phyloP scores from a whole-genome alignment of 2,329 filamentous ascomycete species.

The Fusarium stilboides region DNA sequence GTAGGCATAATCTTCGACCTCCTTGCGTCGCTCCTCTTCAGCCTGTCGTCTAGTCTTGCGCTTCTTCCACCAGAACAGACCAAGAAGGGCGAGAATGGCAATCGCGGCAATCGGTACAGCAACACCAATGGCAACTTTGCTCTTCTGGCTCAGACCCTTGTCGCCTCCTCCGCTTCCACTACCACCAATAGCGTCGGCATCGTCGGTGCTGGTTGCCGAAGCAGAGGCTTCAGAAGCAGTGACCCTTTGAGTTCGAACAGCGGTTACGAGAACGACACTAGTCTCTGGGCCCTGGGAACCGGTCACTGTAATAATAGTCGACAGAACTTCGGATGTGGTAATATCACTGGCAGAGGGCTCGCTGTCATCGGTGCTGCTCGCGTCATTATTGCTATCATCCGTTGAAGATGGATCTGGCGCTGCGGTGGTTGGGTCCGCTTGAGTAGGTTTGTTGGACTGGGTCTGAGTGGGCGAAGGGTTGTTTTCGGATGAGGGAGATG shows the following conservation, averaged over 20 bases:
- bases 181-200: slow-evolving; percentile 51
- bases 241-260: slow-evolving; percentile 42
- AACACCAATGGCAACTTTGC: slow-evolving; percentile 91
- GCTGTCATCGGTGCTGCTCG: slow-evolving; percentile 27
- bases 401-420: slow-evolving; percentile 29
- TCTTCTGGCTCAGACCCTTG: slow-evolving; percentile 69
- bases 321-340: slow-evolving; percentile 32
- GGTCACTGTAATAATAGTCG: slow-evolving; percentile 48
- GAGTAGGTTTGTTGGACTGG: slow-evolving; percentile 7
- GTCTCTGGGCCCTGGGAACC: slow-evolving; percentile 43
- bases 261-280: slow-evolving; percentile 49
- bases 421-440: slow-evolving; percentile 31
- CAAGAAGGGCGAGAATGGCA: slow-evolving; percentile 81
- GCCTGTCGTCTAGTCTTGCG: slow-evolving; percentile 87
- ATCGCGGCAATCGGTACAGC: slow-evolving; percentile 94
- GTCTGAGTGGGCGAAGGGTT: slow-evolving; percentile 16
- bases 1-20: slow-evolving; percentile 97
- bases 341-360: slow-evolving; percentile 30
- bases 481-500: slow-evolving; percentile 27
- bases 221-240: slow-evolving; percentile 31
- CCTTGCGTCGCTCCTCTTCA: slow-evolving; percentile 91
- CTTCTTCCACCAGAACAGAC: slow-evolving; percentile 89
- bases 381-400: slow-evolving; percentile 25
- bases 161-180: slow-evolving; percentile 53
- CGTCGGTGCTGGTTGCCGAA: slow-evolving; percentile 47